Evolutionary conservation across 106 monocot genomes (phyloP), one percentile per base, ranked within the genome.

Genomic region (Dendrobium catenatum): DNA sequence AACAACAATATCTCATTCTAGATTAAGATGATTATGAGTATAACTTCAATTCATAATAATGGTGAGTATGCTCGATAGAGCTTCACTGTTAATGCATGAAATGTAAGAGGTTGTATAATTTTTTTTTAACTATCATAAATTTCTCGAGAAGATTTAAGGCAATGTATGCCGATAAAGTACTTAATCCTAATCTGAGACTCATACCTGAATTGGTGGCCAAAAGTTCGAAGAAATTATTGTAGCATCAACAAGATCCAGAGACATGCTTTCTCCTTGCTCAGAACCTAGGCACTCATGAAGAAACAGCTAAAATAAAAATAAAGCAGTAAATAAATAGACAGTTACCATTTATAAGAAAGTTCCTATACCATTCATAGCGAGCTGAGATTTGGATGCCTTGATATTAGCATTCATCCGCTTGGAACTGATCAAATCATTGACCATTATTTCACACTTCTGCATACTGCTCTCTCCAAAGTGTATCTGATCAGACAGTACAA

Each of bases 381-480:
- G 51, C 47, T 88, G 87, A 43, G 47, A 9, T 37, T 90, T 72
- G 80, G 95, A 88, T 85, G 93, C 92, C 84, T 95, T 99, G 79
- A 99, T 95, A 83, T 93, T 99, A 79, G 90, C 68, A 87, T 99
- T 99, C 54, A 85, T 95, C 86, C 99, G 93, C 86, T 99, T 99
- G 19, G 93, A 99, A 85, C 89, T 90, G 85, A 99, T 99, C 67
- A 99, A 75, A 90, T 99, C 99, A 89, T 95, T 99, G 66, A 95
- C 85, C 99, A 99, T 99, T 73, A 99, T 95, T 86, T 99, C 99
- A 83, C 99, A 99, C 75, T 85, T 95, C 81, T 95, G 99, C 95
- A 95, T 99, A 81, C 89, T 99, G 83, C 87, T 93, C 78, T 99
- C 99, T 72, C 99, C 99, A 91, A 99, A 99, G 72, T 99, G 95